These are phyloP conservation scores for Zarea fungicola DNA, from an alignment of 2,329 filamentous ascomycete genomes.

Conservation along the genomic window DNA sequence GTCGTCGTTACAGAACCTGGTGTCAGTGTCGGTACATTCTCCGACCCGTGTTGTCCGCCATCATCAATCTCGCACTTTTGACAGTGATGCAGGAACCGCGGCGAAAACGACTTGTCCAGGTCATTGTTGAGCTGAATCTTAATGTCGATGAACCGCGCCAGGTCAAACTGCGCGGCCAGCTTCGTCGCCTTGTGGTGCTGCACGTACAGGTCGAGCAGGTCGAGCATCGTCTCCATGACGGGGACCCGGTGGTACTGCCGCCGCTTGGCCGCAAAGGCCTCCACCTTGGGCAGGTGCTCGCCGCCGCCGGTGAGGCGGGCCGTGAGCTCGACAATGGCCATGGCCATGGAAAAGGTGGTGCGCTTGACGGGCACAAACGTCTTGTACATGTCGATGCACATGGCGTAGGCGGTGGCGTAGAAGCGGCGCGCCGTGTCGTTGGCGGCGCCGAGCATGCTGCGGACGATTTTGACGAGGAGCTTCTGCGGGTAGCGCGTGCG, in stretches of 20 bases:
- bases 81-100: slow-evolving; percentile 60
- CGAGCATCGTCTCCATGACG: slow-evolving; percentile 74
- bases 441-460: slow-evolving; percentile 42
- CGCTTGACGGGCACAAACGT: slow-evolving; percentile 92
- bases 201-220: slow-evolving; percentile 87
- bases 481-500: slow-evolving; percentile 84
- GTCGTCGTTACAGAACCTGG: slow-evolving; percentile 23
- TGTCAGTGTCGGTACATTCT: slow-evolving; percentile 17
- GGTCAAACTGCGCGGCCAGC: slow-evolving; percentile 64
- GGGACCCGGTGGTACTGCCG: slow-evolving; percentile 42
- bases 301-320: slow-evolving; percentile 57
- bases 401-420: slow-evolving; percentile 67
- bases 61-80: slow-evolving; percentile 42
- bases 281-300: slow-evolving; percentile 45
- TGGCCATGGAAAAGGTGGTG: slow-evolving; percentile 75
- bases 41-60: too few relatives aligned
- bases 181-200: slow-evolving; percentile 72
- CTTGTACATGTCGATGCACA: slow-evolving; percentile 85
- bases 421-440: slow-evolving; percentile 49
- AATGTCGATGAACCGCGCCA: slow-evolving; percentile 77
- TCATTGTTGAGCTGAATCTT: slow-evolving; percentile 85
- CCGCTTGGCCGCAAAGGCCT: slow-evolving; percentile 44
- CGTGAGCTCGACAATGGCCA: slow-evolving; percentile 77
- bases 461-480: slow-evolving; percentile 72
- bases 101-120: slow-evolving; percentile 56